phyloP scores from a whole-genome alignment of 1,139 yeast species.

The Barnettozyma hawaiiensis region DNA sequence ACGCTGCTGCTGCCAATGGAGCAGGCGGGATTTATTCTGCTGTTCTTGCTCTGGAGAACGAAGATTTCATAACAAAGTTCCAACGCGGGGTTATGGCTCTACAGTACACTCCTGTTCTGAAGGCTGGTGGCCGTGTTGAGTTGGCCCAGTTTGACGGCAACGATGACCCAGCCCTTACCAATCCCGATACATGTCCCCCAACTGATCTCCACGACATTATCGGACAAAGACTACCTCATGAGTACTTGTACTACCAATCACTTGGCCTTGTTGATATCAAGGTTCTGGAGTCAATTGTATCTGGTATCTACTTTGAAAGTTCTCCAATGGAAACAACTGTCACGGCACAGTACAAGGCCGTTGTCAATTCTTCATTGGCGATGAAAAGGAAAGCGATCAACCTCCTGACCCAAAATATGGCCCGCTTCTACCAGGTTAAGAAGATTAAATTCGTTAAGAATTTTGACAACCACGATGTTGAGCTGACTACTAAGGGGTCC shows the following conservation, averaged over 20 bases:
- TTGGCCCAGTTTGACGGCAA: constrained; percentile 36
- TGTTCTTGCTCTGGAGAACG: constrained; percentile 25
- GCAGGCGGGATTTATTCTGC: constrained; percentile 41
- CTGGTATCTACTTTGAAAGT: constrained; percentile 57
- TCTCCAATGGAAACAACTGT: constrained; percentile 68
- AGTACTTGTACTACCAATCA: constrained; percentile 74
- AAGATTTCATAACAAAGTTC: constrained; percentile 34
- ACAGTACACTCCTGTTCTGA: constrained; percentile 64
- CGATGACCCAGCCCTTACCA: constrained; percentile 19
- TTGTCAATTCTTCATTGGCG: constrained; percentile 44
- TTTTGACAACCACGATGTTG: constrained; percentile 46
- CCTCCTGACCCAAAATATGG: constrained; percentile 64
- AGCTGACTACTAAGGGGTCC: constrained; percentile 46
- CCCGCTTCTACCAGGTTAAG: constrained; percentile 82
- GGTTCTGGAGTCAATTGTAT: constrained; percentile 61
- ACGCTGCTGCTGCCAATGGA: too few relatives aligned
- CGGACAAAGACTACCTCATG: constrained; percentile 85
- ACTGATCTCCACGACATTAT: constrained; percentile 77
- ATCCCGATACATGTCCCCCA: constrained; percentile 48
- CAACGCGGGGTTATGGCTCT: constrained; percentile 50
- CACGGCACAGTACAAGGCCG: constrained; percentile 50
- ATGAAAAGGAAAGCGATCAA: constrained; percentile 58
- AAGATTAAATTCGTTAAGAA: constrained; percentile 54
- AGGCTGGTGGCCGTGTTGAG: constrained; percentile 62
- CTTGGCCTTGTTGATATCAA: constrained; percentile 68